Evolutionary conservation across 2,329 filamentous ascomycete genomes (phyloP), one percentile per base, ranked within the genome.

Genomic region (Fusarium liriodendri): DNA sequence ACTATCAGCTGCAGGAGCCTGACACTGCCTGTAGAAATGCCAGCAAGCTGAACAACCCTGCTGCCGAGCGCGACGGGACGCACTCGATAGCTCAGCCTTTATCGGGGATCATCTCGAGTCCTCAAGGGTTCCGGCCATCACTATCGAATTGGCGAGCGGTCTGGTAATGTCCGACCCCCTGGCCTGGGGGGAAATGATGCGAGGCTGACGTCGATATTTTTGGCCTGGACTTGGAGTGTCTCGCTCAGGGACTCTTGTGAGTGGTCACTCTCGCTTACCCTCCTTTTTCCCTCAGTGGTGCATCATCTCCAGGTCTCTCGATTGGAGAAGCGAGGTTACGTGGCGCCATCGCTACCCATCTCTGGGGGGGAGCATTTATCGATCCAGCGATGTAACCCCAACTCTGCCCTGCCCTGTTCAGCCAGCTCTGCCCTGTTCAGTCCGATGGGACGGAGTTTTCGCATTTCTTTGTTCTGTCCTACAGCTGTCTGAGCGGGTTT

Each of bases 121-220:
- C 54, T 50, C 58, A 69, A 42, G 67, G 64, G 47, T 71, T 60
- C 20, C 20, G 38, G 38, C 10, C 38, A 62, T 66, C 29, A 47
- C 60, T 69, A 62, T 62, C 61, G 60, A 58, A 47, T 55, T 69
- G 13, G 45, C 33, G 50, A 42, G 45, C 47, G 40, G 60, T 40
- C 63, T 64, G 59, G 40, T 60, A 75, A 75, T 75, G 52, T 70
- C 66, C 64, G 40, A 60, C 40, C 72, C 74, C 74, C 72, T 77
- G 74, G 35, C 32, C 45, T 35, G 55, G 54, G 20, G 62, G 60
- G 63, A 66, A 59, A 69, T 75, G 74, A 75, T 76, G 69, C 55
- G 65, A 71, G 71, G 67, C 69, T 73, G 73, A 73, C 55, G 75
- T 45, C 71, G 66, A 54, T 70, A 62, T 72, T 74, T 71, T 73